Evolutionary conservation across 805 yeast species (phyloP), one percentile per base, ranked within the genome.

Genomic region (Kodamaea kakaduensis): DNA sequence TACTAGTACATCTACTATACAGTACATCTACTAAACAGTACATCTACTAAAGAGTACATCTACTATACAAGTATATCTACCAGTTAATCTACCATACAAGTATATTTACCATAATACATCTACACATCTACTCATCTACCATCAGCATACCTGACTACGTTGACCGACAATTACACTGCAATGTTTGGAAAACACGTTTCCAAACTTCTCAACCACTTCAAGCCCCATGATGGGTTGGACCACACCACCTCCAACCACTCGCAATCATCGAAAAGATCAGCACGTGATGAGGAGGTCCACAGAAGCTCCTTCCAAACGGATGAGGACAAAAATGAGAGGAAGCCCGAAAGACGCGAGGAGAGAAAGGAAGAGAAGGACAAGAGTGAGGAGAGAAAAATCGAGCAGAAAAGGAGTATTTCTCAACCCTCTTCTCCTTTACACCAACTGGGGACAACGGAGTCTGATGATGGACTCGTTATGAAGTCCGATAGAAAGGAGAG

Each of bases 131-230:
- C 25, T 7, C 9, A 7, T 6, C 25, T 23, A 14, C 12, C 25
- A 23, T 10, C n/a, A n/a, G n/a, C n/a, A n/a, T n/a, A n/a, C n/a
- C n/a, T n/a, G n/a, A n/a, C n/a, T n/a, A n/a, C n/a, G n/a, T n/a
- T n/a, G n/a, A n/a, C n/a, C n/a, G 17, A 27, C 9, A 26, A 12
- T 14, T 13, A 26, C 29, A 16, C 19, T 19, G 16, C 12, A 22
- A 67, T 67, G 73, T 71, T 71, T 24, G 71, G 67, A 45, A 60
- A 59, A 51, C 70, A 64, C 50, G 65, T 63, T 42, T 53, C 64
- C 47, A 64, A 65, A 54, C 50, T 67, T 25, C 62, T 67, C 38
- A 50, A 55, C 39, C 69, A 64, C 46, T 58, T 61, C 47, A 64
- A 65, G 44, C 29, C 43, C 3, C 46, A 38, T 21, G 48, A 44